Evolutionary conservation across 2,329 filamentous ascomycete species (phyloP), one percentile per base, ranked within the genome.

Genomic region (Apiospora malaysiana): DNA sequence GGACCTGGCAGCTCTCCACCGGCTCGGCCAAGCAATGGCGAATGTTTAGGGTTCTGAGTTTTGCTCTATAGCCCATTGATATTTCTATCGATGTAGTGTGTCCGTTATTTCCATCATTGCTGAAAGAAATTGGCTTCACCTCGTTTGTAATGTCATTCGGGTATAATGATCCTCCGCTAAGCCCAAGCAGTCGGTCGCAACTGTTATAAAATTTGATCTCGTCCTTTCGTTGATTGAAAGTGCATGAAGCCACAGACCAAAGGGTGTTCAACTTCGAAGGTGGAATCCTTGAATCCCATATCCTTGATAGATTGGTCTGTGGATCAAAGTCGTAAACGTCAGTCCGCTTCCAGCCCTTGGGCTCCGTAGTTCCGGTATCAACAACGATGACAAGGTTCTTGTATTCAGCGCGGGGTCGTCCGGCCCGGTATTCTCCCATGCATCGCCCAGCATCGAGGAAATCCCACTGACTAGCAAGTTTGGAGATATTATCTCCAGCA

Each of bases 231-330:
- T 42, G 40, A 42, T 14, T 5, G 40, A 4, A 5, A 10, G 18
- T 25, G 56, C 74, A 76, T 69, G 71, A 68, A 0, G 74, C 27
- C 43, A 70, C 66, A 42, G 66, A 75, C 51, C 76, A 74, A 25
- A 77, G 66, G 25, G 74, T 68, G 18, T 76, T 76, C 2, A 70
- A 51, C 16, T 70, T 45, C n/a, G 71, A 40, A 1, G 68, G 9
- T 9, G 76, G 75, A 1, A 77, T 68, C n/a, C 72, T 72, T 9
- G 51, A 49, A 65, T 73, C 49, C 75, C 75, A 77, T 1, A 72
- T 40, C 3, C 68, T 46, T 12, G 66, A 71, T 56, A 75, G 69
- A 16, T 72, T 74, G 16, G 56, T 5, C 6, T 70, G 47, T 10
- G 46, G 46, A 7, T 8, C 45, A 2, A 76, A 74, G 40, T 74